Evolutionary conservation across 768 basidiomycete species (phyloP).

Genomic region (Cytidiella melzeri): DNA sequence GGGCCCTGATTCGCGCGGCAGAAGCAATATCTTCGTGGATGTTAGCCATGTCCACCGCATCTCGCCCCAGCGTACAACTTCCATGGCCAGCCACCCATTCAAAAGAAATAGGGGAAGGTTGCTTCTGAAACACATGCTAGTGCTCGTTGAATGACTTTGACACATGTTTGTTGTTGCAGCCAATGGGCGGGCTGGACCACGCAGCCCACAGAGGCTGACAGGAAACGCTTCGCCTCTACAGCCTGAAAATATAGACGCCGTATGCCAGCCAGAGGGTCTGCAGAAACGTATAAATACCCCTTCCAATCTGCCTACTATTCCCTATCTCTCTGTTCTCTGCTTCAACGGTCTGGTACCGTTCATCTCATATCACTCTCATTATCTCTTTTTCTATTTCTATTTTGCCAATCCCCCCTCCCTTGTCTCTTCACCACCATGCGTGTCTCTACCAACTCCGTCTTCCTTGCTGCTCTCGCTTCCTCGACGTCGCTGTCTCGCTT

Average conservation of each 20-base stretch:
- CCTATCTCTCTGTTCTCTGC: conserved; percentile 15
- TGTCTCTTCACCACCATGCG: conserved; percentile 20
- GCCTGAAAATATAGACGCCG: no score
- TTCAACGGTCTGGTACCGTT: conserved; percentile 17
- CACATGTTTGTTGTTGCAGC: no score
- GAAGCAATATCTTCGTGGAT: no score
- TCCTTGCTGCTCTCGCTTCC: conserved; percentile 26
- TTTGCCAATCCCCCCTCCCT: conserved; percentile 12
- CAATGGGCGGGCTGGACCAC: no score
- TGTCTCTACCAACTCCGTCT: conserved; percentile 26
- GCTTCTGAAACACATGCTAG: no score
- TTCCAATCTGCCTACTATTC: neutral
- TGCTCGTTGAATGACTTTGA: no score
- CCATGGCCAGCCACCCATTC: no score
- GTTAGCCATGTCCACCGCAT: no score
- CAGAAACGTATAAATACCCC: conserved; percentile 5
- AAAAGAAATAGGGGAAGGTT: no score
- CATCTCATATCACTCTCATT: conserved; percentile 7
- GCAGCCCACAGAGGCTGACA: neutral
- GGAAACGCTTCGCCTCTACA: no score
- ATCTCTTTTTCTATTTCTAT: conserved; percentile 14
- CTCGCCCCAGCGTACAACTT: no score
- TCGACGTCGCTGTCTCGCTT: conserved; percentile 24
- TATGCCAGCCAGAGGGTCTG: neutral
- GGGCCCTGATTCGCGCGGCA: no score